Percentiles rank a stretch among this genome's conserved stretches.
Conservation (phyloP, 2,329 filamentous ascomycete species). For the Fusarium verticillioides region DNA sequence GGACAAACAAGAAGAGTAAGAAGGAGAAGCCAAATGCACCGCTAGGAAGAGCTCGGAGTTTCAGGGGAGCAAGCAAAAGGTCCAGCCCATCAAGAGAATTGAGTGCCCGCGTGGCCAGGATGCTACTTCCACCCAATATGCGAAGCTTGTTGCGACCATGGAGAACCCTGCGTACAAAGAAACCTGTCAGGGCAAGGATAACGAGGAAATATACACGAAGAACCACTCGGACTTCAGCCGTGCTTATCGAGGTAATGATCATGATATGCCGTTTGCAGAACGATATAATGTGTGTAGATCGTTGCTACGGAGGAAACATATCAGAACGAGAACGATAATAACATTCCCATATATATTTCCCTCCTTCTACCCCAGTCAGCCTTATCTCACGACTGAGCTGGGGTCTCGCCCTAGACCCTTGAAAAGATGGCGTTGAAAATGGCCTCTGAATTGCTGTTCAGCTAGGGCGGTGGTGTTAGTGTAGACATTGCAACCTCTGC, state of each 20-base stretch:
- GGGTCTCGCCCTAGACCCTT: background rate
- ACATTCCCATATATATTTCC: background rate
- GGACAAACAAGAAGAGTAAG: background rate
- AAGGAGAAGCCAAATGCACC: background rate
- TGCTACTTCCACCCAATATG: background rate
- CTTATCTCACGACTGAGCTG: background rate
- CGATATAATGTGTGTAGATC: too few species aligned
- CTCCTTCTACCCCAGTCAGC: background rate
- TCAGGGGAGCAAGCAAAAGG: background rate
- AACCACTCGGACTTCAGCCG: background rate
- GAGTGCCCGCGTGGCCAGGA: background rate
- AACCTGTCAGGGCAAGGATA: background rate
- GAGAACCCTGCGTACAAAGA: background rate
- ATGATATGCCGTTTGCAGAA: background rate
- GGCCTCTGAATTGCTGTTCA: background rate
- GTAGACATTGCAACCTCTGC: background rate
- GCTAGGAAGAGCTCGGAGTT: background rate
- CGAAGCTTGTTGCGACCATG: constrained; percentile 1
- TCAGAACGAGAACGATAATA: too few species aligned
- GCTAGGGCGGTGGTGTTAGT: background rate
- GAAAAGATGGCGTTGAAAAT: background rate
- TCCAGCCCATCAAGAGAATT: background rate
- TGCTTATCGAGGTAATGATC: background rate
- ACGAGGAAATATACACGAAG: background rate
- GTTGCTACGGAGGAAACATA: background rate